Evolutionary conservation across 805 yeast species (phyloP).

Genomic region (Wickerhamiella cacticola): DNA sequence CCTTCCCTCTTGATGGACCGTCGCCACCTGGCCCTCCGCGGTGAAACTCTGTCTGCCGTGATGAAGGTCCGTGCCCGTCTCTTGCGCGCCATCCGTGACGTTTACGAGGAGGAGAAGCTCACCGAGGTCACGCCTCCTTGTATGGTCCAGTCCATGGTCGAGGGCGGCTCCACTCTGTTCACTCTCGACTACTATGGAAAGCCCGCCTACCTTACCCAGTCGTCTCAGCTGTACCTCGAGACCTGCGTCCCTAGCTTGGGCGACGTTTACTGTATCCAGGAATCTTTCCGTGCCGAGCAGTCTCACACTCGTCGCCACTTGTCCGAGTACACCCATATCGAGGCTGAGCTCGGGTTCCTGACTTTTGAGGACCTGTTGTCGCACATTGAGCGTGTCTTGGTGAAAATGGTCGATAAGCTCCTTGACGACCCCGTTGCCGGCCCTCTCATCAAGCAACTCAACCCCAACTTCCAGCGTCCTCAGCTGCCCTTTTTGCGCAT

Average conservation of each 20-base stretch:
- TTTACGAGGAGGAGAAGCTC: conserved; percentile 59
- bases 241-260: conserved; percentile 94
- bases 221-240: conserved; percentile 92
- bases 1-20: conserved; percentile 86
- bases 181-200: conserved; percentile 90
- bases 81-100: conserved; percentile 60
- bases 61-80: conserved; percentile 88
- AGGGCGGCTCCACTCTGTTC: conserved; percentile 96
- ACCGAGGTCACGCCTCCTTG: conserved; percentile 97
- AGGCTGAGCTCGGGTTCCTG: conserved; percentile 83
- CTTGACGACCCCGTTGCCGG: conserved; percentile 87
- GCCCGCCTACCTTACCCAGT: conserved; percentile 91
- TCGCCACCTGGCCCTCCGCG: conserved; percentile 93
- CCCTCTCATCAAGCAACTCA: conserved; percentile 75
- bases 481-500: conserved; percentile 77
- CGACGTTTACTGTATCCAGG: conserved; percentile 95
- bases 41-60: conserved; percentile 84
- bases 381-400: conserved; percentile 74
- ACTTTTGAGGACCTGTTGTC: conserved; percentile 72
- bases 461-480: conserved; percentile 85
- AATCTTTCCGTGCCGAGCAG: conserved; percentile 97
- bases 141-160: conserved; percentile 99
- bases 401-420: conserved; percentile 57
- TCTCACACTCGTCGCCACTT: conserved; percentile 98
- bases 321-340: conserved; percentile 93